Conservation (phyloP, 495 filamentous ascomycete species). For the Durotheca rogersii region DNA sequence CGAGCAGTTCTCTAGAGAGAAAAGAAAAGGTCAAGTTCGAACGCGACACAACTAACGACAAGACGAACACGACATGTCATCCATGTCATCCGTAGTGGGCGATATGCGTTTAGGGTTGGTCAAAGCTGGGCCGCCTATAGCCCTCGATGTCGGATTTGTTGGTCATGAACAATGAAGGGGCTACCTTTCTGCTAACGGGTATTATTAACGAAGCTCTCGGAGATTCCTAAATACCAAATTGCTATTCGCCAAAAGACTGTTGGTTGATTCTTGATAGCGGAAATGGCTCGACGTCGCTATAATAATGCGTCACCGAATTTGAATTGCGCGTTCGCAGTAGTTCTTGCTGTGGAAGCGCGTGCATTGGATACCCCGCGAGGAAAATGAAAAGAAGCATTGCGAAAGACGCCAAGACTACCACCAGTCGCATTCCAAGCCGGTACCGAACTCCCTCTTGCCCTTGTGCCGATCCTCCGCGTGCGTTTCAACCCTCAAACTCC, state of each 20-base stretch:
- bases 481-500: conserved; percentile 44
- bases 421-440: conserved; percentile 28
- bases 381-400: conserved; percentile 5
- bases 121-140: too few species aligned
- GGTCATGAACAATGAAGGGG: too few species aligned
- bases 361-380: conserved; percentile 13
- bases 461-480: conserved; percentile 31
- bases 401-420: conserved; percentile 22
- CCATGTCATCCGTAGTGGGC: too few species aligned
- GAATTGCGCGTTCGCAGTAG: conserved; percentile 21
- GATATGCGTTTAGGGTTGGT: too few species aligned
- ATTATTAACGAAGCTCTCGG: conserved; percentile 1
- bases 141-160: too few species aligned
- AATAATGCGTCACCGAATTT: conserved; percentile 7
- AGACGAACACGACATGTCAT: too few species aligned
- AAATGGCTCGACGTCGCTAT: conserved; percentile 11
- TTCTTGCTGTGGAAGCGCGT: conserved; percentile 3
- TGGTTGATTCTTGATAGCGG: conserved; percentile 4
- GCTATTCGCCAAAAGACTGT: background rate
- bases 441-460: conserved; percentile 18
- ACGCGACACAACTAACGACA: too few species aligned
- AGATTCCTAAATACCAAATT: background rate
- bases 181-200: background rate
- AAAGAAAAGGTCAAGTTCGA: too few species aligned
- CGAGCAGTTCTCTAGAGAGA: too few species aligned